Evolutionary conservation across 257 asterid species (phyloP).

Genomic region (Solanum dulcamara): DNA sequence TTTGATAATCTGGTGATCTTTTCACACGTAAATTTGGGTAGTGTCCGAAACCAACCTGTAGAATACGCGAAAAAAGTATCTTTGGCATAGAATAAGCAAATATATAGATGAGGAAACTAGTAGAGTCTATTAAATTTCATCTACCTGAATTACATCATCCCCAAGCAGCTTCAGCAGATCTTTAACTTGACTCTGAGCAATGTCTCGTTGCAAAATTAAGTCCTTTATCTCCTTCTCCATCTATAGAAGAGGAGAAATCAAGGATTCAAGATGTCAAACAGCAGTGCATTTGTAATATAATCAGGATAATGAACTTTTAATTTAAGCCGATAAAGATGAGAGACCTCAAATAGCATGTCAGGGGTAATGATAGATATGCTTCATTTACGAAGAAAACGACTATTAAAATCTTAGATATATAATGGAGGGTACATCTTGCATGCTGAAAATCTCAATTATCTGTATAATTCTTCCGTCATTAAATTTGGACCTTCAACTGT

Average conservation of each 20-base stretch:
- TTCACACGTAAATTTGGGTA: slow-evolving; percentile 63
- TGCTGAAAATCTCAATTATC: background rate
- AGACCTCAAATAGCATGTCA: background rate
- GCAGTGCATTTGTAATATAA: background rate
- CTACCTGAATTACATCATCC: background rate
- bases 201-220: slow-evolving; percentile 65
- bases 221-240: slow-evolving; percentile 72
- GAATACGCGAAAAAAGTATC: background rate
- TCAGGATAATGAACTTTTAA: background rate
- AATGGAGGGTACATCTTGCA: background rate
- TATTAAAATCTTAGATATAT: background rate
- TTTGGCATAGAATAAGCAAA: background rate
- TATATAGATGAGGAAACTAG: background rate
- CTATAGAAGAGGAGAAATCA: slow-evolving; percentile 16
- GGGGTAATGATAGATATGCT: background rate
- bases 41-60: slow-evolving; percentile 51
- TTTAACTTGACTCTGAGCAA: slow-evolving; percentile 66
- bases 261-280: background rate
- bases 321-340: background rate
- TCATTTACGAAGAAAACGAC: background rate
- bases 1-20: slow-evolving; percentile 33
- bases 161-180: slow-evolving; percentile 52
- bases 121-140: background rate
- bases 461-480: background rate
- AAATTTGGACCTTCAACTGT: background rate